These are phyloP conservation scores for Diphasiastrum complanatum DNA, from an alignment of 83 land plant species.

Conservation along the genomic window DNA sequence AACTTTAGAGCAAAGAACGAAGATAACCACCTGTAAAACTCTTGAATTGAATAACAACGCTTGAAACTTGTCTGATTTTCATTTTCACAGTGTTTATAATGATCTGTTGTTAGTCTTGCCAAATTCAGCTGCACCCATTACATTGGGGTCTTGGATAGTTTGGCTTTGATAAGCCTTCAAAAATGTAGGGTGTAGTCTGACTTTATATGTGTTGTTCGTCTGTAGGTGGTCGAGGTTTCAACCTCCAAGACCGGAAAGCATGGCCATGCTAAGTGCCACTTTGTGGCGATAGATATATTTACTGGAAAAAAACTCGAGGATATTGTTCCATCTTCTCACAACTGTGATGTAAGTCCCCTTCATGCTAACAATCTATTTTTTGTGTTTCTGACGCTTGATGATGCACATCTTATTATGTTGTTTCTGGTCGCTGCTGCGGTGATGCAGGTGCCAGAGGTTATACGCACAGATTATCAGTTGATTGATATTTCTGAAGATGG, in stretches of 20 bases:
- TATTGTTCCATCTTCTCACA: constrained; percentile 45
- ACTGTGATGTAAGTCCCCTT: constrained; percentile 33
- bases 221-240: constrained; percentile 38
- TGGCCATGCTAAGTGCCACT: constrained; percentile 45
- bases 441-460: constrained; percentile 76
- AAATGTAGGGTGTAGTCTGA: too few relatives aligned
- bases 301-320: constrained; percentile 43
- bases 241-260: constrained; percentile 46
- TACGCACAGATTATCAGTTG: constrained; percentile 80
- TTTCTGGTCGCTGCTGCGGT: background rate
- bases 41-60: too few relatives aligned
- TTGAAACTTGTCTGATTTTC: too few relatives aligned
- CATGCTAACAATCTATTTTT: background rate
- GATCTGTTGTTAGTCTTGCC: too few relatives aligned
- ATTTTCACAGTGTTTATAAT: too few relatives aligned
- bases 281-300: constrained; percentile 37
- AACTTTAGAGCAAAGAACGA: too few relatives aligned
- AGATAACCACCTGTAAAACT: too few relatives aligned
- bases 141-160: too few relatives aligned
- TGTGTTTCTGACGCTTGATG: background rate
- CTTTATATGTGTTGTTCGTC: constrained; percentile 4
- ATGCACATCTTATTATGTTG: background rate
- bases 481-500: constrained; percentile 92
- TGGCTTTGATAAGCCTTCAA: too few relatives aligned
- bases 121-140: too few relatives aligned